These are phyloP conservation scores for Hypoxylon sp. DNA, from an alignment of 2,329 filamentous ascomycete genomes.

Conservation along the genomic window DNA sequence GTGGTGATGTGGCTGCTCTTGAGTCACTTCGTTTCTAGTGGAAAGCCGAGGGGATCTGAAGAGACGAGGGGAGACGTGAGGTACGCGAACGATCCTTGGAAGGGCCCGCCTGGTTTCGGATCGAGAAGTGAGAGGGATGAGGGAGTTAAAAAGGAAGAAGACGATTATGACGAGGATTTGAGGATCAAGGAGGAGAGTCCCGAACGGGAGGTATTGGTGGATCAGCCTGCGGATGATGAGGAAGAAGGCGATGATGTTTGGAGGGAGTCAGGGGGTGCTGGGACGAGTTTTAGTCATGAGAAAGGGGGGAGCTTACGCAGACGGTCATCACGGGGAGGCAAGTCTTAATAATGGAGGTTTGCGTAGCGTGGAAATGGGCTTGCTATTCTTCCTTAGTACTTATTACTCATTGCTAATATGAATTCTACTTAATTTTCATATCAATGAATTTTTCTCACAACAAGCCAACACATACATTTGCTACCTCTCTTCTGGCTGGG, in stretches of 20 bases:
- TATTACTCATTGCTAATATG: slow-evolving; percentile 1
- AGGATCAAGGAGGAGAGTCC: slow-evolving; percentile 47
- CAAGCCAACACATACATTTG: background rate
- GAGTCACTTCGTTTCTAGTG: slow-evolving; percentile 54
- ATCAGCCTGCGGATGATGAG: slow-evolving; percentile 50
- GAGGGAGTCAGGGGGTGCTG: slow-evolving; percentile 38
- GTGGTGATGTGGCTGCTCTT: slow-evolving; percentile 74
- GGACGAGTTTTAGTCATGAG: slow-evolving; percentile 44
- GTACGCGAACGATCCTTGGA: slow-evolving; percentile 13
- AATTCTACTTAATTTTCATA: background rate
- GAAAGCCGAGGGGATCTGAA: slow-evolving; percentile 4
- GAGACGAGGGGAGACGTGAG: background rate
- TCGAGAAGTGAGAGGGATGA: slow-evolving; percentile 20
- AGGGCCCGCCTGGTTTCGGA: slow-evolving; percentile 7
- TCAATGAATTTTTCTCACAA: background rate
- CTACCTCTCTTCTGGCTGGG: background rate
- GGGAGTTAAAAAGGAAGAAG: slow-evolving; percentile 34
- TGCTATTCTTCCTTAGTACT: background rate
- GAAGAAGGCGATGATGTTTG: slow-evolving; percentile 47
- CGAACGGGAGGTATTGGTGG: slow-evolving; percentile 40
- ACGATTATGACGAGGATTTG: slow-evolving; percentile 41
- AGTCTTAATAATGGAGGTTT: slow-evolving; percentile 26
- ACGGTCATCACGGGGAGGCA: slow-evolving; percentile 44
- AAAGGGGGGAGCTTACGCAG: slow-evolving; percentile 43
- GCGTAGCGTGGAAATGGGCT: background rate